Evolutionary conservation across 2,329 filamentous ascomycete species (phyloP), one percentile per base, ranked within the genome.

Genomic region (Zymoseptoria ardabiliae): DNA sequence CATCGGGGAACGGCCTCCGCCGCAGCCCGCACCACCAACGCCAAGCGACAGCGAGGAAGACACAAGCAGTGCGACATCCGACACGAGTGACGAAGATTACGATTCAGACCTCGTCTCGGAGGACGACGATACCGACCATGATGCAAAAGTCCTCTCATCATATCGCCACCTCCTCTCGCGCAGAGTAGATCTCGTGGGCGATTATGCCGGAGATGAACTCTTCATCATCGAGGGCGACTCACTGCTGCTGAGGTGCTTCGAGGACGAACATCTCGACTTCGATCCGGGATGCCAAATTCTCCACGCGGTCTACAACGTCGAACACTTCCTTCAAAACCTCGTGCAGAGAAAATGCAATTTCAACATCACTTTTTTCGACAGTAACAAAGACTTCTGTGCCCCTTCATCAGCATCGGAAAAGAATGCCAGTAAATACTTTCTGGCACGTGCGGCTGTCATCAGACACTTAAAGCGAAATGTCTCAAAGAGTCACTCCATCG

Each of bases 161-260:
- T 82, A 81, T 67, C 75, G 73, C 59, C 68, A 66, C 11, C 71
- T 78, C 3, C 65, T 72, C 11, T 76, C 78, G 6, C 73, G 78
- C 57, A 74, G 74, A 54, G 78, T 89, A 25, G 86, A 90, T 65
- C 80, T 91, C 2, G 82, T 91, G 3, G 87, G 88, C 49, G 89
- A 91, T 69, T 91, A 89, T 72, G 87, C 86, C 3, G 88, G 89
- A 21, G 84, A 83, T 61, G 88, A 90, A 69, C 78, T 87, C 10
- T 91, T 91, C 69, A 76, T 87, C 21, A 81, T 91, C 28, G 86
- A 91, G 63, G 88, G 88, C 28, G 87, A 92, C 67, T 87, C 87
- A 0, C 72, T 91, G n/a, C 75, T 91, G 10, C 75, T 84, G 6
- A 75, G 88, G 59, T 86, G 82, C 66, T 82, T 91, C 53, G 74